phyloP scores from a whole-genome alignment of 2,329 filamentous ascomycete genomes.

The Colletotrichum ledebouriae region DNA sequence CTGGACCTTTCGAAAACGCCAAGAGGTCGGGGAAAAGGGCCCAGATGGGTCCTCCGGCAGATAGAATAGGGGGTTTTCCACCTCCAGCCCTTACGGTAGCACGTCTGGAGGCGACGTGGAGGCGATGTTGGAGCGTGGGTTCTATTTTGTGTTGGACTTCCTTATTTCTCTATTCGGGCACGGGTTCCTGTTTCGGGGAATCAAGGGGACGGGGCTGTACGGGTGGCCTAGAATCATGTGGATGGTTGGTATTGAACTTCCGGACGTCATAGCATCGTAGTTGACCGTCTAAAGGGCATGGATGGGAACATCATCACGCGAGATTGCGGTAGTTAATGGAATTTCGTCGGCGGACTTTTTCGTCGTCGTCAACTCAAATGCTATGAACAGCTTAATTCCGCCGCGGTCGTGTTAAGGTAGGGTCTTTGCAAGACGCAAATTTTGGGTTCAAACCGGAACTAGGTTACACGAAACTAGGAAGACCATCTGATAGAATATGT shows the following conservation, averaged over 20 bases:
- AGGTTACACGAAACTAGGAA: conserved; percentile 4
- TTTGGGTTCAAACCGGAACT: background rate
- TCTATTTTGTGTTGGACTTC: conserved; percentile 3
- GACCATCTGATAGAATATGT: no score
- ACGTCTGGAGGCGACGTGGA: background rate
- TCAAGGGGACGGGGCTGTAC: background rate
- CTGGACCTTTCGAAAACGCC: conserved; percentile 9
- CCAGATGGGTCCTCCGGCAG: conserved; percentile 10
- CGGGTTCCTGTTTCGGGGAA: no score
- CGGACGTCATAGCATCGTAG: background rate
- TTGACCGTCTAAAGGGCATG: background rate
- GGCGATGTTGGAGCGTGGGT: conserved; percentile 8
- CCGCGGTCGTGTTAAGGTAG: conserved; percentile 3
- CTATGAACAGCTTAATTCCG: conserved; percentile 7
- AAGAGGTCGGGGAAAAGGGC: conserved; percentile 26
- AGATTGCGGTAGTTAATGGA: conserved; percentile 1
- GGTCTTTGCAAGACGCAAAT: background rate
- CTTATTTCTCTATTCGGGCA: background rate
- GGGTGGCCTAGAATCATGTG: background rate
- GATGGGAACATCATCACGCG: background rate
- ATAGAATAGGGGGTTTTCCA: background rate
- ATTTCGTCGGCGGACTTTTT: conserved; percentile 3
- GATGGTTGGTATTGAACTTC: background rate
- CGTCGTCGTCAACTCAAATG: conserved; percentile 4
- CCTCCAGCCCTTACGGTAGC: conserved; percentile 11